Evolutionary conservation across 345 rosid species (phyloP), one percentile per base, ranked within the genome.

Genomic region (Gossypium mustelinum): DNA sequence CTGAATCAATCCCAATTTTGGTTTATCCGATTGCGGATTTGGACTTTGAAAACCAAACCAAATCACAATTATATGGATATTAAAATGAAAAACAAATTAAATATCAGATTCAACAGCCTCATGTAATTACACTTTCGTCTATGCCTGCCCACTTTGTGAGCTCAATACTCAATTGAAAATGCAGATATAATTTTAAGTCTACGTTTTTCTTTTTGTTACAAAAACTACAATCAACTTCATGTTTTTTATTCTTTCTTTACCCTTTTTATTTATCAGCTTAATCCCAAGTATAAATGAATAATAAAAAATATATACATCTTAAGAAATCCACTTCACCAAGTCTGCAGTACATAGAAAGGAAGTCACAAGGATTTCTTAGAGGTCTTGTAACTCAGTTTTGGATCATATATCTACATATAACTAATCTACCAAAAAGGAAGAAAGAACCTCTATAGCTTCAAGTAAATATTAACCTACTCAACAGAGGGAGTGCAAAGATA

Each of bases 361-460:
- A 64, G 75, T 66, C 79, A 55, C 57, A 51, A 9, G 78, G 29
- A 47, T 16, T 58, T 76, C 77, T 47, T 67, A 44, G 61, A 63
- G 59, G 80, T 82, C 71, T 75, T 10, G 70, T 70, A 62, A 48
- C 81, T 79, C 58, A 27, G 83, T 80, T 76, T 74, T 25, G 45
- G 74, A 76, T 13, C 73, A 79, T 85, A 79, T 85, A 83, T 85
- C 81, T 83, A 85, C 86, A 85, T 52, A 43, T 52, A 43, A 63
- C 82, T 83, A 80, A 24, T 70, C 85, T 81, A 81, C 82, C 79
- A 78, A 81, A 81, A 77, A 24, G 80, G 58, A 79, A 75, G 80
- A 75, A 77, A 73, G 79, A 73, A 79, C 76, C 89, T 86, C 91
- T 84, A 84, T 83, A 85, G 78, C 79, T 75, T 78, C 16, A 59